Evolutionary conservation across 306 rosid genomes (phyloP), one percentile per base, ranked within the genome.

Genomic region (Quercus rubra): DNA sequence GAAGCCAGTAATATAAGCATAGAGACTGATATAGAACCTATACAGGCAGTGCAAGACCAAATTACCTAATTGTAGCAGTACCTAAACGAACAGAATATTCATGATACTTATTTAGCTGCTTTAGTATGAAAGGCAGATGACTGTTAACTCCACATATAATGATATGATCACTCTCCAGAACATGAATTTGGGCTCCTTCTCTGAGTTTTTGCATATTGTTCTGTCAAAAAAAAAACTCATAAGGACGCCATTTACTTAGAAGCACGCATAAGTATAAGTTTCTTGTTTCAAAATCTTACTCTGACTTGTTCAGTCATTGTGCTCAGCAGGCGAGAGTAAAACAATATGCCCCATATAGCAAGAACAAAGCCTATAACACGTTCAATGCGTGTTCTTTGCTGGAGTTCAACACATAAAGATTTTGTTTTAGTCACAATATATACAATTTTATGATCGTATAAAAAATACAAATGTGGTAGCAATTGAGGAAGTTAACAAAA

Each of bases 261-360:
- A 80, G 73, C 30, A 72, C 52, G 76, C 62, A 25, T 67, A 70
- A 63, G 72, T 18, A 17, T 59, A 80, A 58, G 55, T 14, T 67
- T 67, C 58, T 70, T 28, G 72, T 81, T 70, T 68, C 81, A 31
- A 80, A 8, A 77, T 67, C 80, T 88, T 90, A 95, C 99, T 94
- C 99, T 88, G 87, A 95, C 90, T 85, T 95, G 97, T 88, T 95
- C 99, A 1, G 96, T 89, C 99, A 89, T 95, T 49, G 98, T 95
- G 86, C 97, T 92, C 85, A 91, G 86, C 73, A 95, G 90, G 71
- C 96, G 97, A 84, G 96, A 15, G 87, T 95, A 95, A 82, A 95
- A 87, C 82, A 95, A 85, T 89, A 95, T 88, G 75, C 99, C 99
- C 99, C 99, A 95, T 85, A 95, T 91, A 71, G 99, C 96, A 82